Evolutionary conservation across 2,329 filamentous ascomycete genomes (phyloP).

Genomic region (Aureobasidium sp.): DNA sequence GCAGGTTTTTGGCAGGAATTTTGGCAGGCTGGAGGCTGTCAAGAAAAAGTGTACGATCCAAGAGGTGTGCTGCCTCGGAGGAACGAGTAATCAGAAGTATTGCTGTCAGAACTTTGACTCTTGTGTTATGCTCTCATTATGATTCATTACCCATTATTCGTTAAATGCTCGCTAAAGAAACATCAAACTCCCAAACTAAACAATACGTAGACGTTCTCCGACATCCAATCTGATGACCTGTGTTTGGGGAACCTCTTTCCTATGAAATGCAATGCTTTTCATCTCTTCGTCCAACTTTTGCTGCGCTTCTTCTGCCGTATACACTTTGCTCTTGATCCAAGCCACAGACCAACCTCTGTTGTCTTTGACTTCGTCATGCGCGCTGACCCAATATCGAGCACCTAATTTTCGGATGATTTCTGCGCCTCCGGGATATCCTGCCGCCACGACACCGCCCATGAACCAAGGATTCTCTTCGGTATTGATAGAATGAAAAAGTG

Average conservation of each 20-base stretch:
- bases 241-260: neutral
- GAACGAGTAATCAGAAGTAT: neutral
- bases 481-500: conserved; percentile 59
- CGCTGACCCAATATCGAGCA: conserved; percentile 53
- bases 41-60: neutral
- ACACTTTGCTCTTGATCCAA: conserved; percentile 44
- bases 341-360: conserved; percentile 47
- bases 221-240: conserved; percentile 2
- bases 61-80: neutral
- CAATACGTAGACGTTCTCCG: conserved; percentile 10
- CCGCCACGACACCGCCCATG: conserved; percentile 52
- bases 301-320: conserved; percentile 41
- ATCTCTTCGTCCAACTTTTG: conserved; percentile 25
- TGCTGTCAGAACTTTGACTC: neutral
- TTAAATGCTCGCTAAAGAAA: conserved; percentile 4
- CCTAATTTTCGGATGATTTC: conserved; percentile 49
- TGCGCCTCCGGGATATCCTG: conserved; percentile 51
- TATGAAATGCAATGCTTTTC: neutral
- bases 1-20: conserved; percentile 1
- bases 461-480: conserved; percentile 54
- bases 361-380: conserved; percentile 56
- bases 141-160: conserved; percentile 3
- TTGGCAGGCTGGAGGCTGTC: neutral
- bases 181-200: neutral
- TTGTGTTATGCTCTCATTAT: neutral